Percentiles rank a stretch among this genome's conserved stretches.
Evolutionary conservation across 225 moss, liverwort and hornwort species (phyloP).

Genomic region (Sphagnum contortum): DNA sequence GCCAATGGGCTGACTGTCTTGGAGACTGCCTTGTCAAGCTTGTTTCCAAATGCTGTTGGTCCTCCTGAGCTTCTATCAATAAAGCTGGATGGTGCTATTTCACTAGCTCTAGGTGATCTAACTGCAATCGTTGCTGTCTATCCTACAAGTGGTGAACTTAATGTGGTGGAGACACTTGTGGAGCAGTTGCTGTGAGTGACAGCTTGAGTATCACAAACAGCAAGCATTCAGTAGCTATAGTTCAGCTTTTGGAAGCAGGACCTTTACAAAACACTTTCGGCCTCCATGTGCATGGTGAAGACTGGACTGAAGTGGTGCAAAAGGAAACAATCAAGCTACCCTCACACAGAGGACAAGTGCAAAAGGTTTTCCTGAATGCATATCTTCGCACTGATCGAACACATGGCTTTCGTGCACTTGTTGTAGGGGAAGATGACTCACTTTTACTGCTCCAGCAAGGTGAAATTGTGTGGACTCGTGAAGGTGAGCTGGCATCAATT

Average conservation of each 20-base stretch:
- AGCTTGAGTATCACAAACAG: constrained; percentile 68
- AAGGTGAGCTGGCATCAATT: constrained; percentile 86
- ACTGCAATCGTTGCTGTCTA: constrained; percentile 60
- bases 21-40: constrained; percentile 54
- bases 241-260: constrained; percentile 43
- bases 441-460: constrained; percentile 92
- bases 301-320: constrained; percentile 51
- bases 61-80: constrained; percentile 47
- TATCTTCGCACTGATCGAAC: constrained; percentile 83
- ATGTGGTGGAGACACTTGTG: constrained; percentile 37
- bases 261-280: constrained; percentile 29
- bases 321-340: constrained; percentile 65
- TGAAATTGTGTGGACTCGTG: constrained; percentile 91
- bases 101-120: constrained; percentile 50
- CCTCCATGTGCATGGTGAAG: constrained; percentile 56
- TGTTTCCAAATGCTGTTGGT: constrained; percentile 30
- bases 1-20: constrained; percentile 21
- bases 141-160: constrained; percentile 40
- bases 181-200: constrained; percentile 51
- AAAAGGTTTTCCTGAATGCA: constrained; percentile 75
- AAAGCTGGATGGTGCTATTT: constrained; percentile 64
- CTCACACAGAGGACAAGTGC: constrained; percentile 62
- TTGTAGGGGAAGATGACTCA: constrained; percentile 87
- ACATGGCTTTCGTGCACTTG: constrained; percentile 94
- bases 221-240: constrained; percentile 56